phyloP scores from a whole-genome alignment of 192 early-diverging fungal genomes.

The Rhizophagus clarus region DNA sequence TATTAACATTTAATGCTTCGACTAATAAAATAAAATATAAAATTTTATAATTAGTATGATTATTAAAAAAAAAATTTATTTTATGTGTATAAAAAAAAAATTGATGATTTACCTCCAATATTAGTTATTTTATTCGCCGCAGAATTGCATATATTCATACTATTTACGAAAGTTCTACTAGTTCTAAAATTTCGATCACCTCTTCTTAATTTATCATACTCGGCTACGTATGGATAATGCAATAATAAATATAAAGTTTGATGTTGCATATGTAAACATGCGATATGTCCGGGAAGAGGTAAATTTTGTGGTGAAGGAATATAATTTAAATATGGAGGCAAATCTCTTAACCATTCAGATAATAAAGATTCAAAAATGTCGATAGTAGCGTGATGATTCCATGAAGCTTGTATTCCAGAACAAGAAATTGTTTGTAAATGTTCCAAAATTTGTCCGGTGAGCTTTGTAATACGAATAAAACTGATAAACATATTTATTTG shows the following conservation, averaged over 20 bases:
- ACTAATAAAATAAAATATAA: conserved; percentile 10
- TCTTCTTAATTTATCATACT: neutral
- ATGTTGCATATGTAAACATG: conserved; percentile 22
- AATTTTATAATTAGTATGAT: neutral
- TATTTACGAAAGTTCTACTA: conserved; percentile 9
- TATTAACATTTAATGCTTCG: conserved; percentile 19
- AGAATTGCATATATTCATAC: conserved; percentile 13
- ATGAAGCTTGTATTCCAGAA: conserved; percentile 22
- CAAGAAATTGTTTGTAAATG: conserved; percentile 39
- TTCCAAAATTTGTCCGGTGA: conserved; percentile 51
- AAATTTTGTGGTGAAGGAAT: neutral
- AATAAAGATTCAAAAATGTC: conserved; percentile 43
- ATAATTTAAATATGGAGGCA: conserved; percentile 52
- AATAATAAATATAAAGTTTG: conserved; percentile 17
- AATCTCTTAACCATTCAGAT: conserved; percentile 41
- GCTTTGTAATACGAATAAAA: conserved; percentile 47
- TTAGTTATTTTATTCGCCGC: conserved; percentile 23
- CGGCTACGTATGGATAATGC: conserved; percentile 25
- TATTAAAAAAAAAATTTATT: neutral
- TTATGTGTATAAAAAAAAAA: neutral
- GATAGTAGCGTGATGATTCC: conserved; percentile 41
- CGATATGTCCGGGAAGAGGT: conserved; percentile 20
- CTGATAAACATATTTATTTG: conserved; percentile 43
- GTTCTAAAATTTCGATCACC: neutral
- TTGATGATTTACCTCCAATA: conserved; percentile 23